Conservation (phyloP, 129 eudicot species). For the Escallonia rubra region DNA sequence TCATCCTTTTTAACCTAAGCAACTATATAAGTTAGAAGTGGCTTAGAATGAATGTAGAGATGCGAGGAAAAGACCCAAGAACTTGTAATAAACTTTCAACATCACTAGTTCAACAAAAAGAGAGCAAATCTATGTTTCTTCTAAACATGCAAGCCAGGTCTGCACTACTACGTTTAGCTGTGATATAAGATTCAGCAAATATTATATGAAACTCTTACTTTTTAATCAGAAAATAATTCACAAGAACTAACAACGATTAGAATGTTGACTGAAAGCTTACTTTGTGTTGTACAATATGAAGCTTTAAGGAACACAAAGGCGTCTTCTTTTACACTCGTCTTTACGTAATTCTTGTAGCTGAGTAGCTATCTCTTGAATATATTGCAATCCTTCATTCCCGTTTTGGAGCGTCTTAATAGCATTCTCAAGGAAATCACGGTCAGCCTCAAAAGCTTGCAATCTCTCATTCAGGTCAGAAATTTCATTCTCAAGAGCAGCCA, state of each 20-base stretch:
- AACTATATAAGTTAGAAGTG: too few species aligned
- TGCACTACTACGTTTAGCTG: too few species aligned
- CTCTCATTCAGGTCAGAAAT: slow-evolving; percentile 39
- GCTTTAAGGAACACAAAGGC: slow-evolving; percentile 19
- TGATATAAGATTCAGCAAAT: background rate
- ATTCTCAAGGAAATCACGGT: slow-evolving; percentile 52
- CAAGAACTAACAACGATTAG: background rate
- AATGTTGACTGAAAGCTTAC: slow-evolving; percentile 12
- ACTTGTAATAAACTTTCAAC: too few species aligned
- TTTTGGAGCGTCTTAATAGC: slow-evolving; percentile 40
- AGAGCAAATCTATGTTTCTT: too few species aligned
- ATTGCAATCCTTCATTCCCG: slow-evolving; percentile 46
- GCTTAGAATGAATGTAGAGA: too few species aligned
- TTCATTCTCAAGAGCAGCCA: slow-evolving; percentile 35
- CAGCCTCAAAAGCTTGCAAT: slow-evolving; percentile 52
- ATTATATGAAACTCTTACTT: background rate
- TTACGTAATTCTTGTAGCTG: slow-evolving; percentile 62
- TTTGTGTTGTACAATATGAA: background rate
- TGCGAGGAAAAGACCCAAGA: too few species aligned
- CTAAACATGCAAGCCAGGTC: too few species aligned
- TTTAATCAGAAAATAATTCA: background rate
- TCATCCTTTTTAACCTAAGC: too few species aligned
- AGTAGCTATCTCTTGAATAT: slow-evolving; percentile 48
- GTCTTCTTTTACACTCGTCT: slow-evolving; percentile 30
- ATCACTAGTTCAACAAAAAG: too few species aligned